A percentile compares a stretch with the other conserved stretches of the same genome.
Evolutionary conservation across 306 rosid species (phyloP).

Genomic region (Phaseolus lunatus): DNA sequence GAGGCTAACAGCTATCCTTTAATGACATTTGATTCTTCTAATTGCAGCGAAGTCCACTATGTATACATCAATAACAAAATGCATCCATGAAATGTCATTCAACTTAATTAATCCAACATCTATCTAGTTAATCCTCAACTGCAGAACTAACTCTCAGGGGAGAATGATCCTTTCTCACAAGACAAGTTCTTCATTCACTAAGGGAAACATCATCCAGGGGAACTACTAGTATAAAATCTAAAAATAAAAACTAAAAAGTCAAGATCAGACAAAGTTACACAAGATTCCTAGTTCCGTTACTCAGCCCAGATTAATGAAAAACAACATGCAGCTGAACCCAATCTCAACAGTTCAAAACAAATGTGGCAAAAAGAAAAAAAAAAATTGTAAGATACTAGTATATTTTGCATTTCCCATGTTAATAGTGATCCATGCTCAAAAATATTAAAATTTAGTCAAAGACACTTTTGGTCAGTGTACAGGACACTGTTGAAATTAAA

Average conservation of each 20-base stretch:
- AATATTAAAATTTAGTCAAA: not conserved
- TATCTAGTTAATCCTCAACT: not conserved
- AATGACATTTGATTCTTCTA: not conserved
- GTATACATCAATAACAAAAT: not conserved
- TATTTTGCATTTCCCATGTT: not conserved
- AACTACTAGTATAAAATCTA: not conserved
- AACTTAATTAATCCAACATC: slow-evolving; percentile 1
- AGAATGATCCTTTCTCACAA: not conserved
- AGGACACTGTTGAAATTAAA: not conserved
- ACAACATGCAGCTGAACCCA: not conserved
- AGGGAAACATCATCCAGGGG: not conserved
- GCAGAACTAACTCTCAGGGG: not conserved
- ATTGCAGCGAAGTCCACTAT: not conserved
- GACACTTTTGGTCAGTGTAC: not conserved
- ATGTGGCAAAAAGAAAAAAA: not conserved
- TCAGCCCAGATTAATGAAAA: not conserved
- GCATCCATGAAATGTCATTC: not conserved
- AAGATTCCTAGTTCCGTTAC: not conserved
- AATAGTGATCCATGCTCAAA: not conserved
- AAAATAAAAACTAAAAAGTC: not conserved
- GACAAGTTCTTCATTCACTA: not conserved
- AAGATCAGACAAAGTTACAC: not conserved
- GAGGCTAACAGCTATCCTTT: not conserved
- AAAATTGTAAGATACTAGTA: not conserved
- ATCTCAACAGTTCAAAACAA: not conserved